Evolutionary conservation across 2,329 filamentous ascomycete genomes (phyloP).

Genomic region (Cercospora sesami): DNA sequence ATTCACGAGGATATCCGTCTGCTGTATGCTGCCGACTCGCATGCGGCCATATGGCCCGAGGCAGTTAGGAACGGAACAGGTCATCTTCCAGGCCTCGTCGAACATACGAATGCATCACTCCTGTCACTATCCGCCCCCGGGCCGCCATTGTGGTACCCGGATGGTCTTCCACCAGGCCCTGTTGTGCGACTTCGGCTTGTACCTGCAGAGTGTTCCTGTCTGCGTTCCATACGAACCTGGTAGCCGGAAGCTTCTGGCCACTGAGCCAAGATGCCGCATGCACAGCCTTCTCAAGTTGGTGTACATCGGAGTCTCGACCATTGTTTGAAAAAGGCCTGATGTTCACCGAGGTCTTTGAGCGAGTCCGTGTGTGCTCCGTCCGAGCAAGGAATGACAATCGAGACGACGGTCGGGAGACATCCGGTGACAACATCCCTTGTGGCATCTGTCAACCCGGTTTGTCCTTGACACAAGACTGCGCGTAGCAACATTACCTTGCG

Average conservation of each 20-base stretch:
- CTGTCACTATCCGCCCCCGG: conserved; percentile 8
- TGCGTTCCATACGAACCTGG: conserved; percentile 1
- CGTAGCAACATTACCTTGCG: not conserved
- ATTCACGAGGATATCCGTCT: conserved; percentile 10
- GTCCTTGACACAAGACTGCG: not conserved
- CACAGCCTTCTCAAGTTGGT: not conserved
- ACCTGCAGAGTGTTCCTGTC: conserved; percentile 5
- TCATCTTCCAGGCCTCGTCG: not conserved
- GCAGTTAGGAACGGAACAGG: conserved; percentile 2
- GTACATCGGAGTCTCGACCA: not conserved
- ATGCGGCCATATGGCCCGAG: conserved; percentile 5
- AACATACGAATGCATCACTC: conserved; percentile 2
- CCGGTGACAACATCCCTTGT: conserved; percentile 12
- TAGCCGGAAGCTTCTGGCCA: not conserved
- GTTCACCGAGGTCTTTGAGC: not conserved
- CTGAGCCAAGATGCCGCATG: not conserved
- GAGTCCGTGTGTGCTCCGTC: not conserved
- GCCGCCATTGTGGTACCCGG: not conserved
- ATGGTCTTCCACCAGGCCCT: not conserved
- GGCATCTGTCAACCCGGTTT: conserved; percentile 20
- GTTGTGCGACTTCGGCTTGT: conserved; percentile 11
- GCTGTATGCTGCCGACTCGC: conserved; percentile 3
- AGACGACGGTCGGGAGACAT: conserved; percentile 13
- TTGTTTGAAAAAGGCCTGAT: not conserved
- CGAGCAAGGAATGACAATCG: conserved; percentile 15